Evolutionary conservation across 2,329 filamentous ascomycete genomes (phyloP), one percentile per base, ranked within the genome.

Genomic region (Pseudogymnoascus verrucosus): DNA sequence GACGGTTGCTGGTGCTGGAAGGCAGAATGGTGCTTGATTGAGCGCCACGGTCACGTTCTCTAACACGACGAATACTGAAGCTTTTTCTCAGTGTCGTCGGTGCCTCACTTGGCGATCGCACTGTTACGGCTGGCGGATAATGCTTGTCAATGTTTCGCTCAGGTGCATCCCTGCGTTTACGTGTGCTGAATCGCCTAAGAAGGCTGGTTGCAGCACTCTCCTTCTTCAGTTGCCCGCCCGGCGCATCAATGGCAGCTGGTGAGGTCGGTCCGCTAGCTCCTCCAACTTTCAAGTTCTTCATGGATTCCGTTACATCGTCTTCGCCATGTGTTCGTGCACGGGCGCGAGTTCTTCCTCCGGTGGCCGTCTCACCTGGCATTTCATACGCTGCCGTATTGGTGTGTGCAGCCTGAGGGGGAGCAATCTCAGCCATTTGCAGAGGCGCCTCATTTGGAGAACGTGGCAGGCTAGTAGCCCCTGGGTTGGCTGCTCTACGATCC

Each of bases 321-420:
- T 98, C 95, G 14, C 93, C 95, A 72, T 98, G 93, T 0, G 95
- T 98, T 68, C 95, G 84, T 37, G 95, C 92, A 60, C 95, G 84
- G 6, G 93, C 91, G 60, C 95, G 84, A 36, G 90, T 88, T 65
- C 93, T 83, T 51, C 91, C 90, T 47, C 92, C 91, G 0, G 90
- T 95, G 10, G 90, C 88, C 72, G 88, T 93, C 76, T 96, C 92
- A 16, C 93, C 93, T 0, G 91, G 87, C 82, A 96, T 89, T 74
- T 97, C 93, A 72, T 95, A 96, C 1, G 89, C 79, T 2, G 87
- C 84, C 23, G 89, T 81, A 70, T 98, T 98, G 14, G 93, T 98
- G 74, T 97, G 88, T 8, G 93, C 95, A 64, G 90, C 89, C 70
- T 91, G 89, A 2, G 95, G 95, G 14, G 91, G 84, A 4, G 86